phyloP scores from a whole-genome alignment of 2,329 filamentous ascomycete species.

The Daldinia eschscholtzii region DNA sequence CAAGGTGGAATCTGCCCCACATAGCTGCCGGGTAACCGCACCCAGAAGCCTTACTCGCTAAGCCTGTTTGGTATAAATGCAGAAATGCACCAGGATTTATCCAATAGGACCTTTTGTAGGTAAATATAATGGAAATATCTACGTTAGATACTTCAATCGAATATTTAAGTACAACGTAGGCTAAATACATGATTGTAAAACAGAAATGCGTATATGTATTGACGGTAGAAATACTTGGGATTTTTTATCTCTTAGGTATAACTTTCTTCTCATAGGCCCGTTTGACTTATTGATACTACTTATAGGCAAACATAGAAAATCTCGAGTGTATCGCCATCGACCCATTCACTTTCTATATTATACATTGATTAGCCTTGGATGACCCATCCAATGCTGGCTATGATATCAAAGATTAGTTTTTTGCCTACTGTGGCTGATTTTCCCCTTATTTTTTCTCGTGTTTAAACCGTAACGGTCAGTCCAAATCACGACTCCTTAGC shows the following conservation, averaged over 20 bases:
- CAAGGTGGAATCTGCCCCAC: conserved; percentile 10
- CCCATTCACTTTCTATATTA: conserved; percentile 11
- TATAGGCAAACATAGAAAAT: conserved; percentile 4
- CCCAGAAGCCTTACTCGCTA: conserved; percentile 1
- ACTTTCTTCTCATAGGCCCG: background rate
- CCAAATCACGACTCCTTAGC: conserved; percentile 59
- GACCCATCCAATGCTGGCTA: background rate
- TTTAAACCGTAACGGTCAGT: background rate
- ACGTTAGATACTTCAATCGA: background rate
- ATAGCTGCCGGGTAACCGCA: conserved; percentile 7
- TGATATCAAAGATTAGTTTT: background rate
- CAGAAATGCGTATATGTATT: background rate
- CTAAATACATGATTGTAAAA: background rate
- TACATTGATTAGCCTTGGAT: conserved; percentile 19
- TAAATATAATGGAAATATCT: background rate
- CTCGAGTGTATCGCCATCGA: conserved; percentile 15
- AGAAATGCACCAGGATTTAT: background rate
- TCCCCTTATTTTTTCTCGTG: background rate
- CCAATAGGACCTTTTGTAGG: background rate
- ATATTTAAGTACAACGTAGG: no score
- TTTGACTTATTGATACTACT: background rate
- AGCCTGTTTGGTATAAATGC: background rate
- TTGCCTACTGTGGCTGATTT: background rate
- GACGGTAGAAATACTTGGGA: background rate
- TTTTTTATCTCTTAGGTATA: background rate